Evolutionary conservation across 768 basidiomycete genomes (phyloP), one percentile per base, ranked within the genome.

Genomic region (Xerocomellus chrysenteron): DNA sequence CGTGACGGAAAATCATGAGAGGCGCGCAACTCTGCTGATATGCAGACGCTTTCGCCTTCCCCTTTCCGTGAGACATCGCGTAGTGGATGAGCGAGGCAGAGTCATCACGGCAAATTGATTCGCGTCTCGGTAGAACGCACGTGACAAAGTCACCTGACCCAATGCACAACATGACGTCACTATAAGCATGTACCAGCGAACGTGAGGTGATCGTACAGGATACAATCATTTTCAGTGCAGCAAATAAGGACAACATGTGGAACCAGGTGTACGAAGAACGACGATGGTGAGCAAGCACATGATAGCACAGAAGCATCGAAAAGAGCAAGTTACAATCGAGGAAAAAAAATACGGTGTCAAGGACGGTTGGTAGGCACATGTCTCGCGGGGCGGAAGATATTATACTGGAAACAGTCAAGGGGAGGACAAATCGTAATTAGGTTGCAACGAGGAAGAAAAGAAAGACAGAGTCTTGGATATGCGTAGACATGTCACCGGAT

Each of bases 171-270:
- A 17, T 47, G n/a, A 52, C 47, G 32, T 52, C 50, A 51, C 14
- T 12, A 1, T 0, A 10, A 4, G 21, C 21, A 21, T 30, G 19
- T n/a, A 19, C 17, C 26, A n/a, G 36, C 37, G n/a, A 36, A 32
- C 26, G 17, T 28, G 40, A 48, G 26, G 46, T 46, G 71, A 66
- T 62, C 64, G 62, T 54, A 69, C 57, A 57, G 35, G 10, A 58
- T 70, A 73, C 69, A 73, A 65, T 73, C 70, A 58, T 61, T 71
- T 71, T 60, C 44, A 54, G 43, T 30, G 64, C 39, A 60, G 61
- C 55, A 65, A 57, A 67, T 67, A 71, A 52, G 61, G 57, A 71
- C 67, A 68, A 73, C 71, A 66, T 56, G 42, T 51, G 42, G 35
- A 57, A 60, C 65, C 62, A 58, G 53, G 54, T 61, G 63, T 63